These are phyloP conservation scores for Neurospora discreta DNA, from an alignment of 495 filamentous ascomycete genomes.

Conservation along the genomic window DNA sequence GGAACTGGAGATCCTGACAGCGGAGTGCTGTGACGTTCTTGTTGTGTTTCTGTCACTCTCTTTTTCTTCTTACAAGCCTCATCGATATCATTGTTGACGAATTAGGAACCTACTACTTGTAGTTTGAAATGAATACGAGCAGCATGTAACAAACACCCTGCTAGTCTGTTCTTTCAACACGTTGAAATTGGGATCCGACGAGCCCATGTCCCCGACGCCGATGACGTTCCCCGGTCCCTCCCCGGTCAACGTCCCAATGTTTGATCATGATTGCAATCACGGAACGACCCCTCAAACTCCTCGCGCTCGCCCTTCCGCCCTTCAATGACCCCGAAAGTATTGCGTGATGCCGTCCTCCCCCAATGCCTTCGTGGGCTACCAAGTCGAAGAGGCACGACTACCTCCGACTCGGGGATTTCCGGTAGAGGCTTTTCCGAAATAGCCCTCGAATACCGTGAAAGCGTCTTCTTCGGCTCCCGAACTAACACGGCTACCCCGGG, in stretches of 20 bases:
- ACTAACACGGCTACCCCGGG: conserved; percentile 9
- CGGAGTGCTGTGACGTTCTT: background rate
- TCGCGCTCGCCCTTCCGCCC: background rate
- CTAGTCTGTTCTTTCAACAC: too few species aligned
- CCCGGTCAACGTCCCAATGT: background rate
- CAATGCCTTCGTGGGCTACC: background rate
- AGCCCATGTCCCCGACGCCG: background rate
- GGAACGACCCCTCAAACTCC: background rate
- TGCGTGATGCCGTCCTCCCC: background rate
- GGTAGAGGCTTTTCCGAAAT: background rate
- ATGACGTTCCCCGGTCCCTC: background rate
- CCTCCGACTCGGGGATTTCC: background rate
- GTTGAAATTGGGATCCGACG: background rate
- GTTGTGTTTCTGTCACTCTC: background rate
- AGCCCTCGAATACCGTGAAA: background rate
- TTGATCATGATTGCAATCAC: background rate
- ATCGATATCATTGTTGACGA: background rate
- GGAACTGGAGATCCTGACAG: background rate
- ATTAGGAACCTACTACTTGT: background rate
- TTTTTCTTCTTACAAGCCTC: background rate
- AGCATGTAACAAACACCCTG: too few species aligned
- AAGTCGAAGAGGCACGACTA: background rate
- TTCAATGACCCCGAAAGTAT: background rate
- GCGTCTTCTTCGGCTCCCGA: conserved; percentile 3
- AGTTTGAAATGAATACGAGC: background rate